Evolutionary conservation across 2,329 filamentous ascomycete genomes (phyloP), one percentile per base, ranked within the genome.

Genomic region (Plectosphaerella plurivora): DNA sequence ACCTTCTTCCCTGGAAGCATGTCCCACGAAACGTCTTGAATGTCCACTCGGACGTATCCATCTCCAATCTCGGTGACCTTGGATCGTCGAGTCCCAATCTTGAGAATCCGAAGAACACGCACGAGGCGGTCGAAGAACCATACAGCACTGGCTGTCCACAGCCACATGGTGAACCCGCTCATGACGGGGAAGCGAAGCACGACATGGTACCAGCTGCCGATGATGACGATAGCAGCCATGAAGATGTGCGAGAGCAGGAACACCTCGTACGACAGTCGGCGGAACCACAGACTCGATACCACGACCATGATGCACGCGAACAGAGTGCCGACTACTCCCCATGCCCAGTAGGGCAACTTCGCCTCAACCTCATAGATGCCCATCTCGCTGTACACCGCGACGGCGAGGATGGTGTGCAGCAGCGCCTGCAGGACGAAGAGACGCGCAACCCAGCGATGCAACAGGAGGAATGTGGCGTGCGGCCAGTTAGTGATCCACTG

Each of bases 101-200:
- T 67, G 8, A 64, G 51, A 1, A 78, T 60, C 0, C 76, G 65
- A 0, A 61, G 33, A 0, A 77, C 51, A 3, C 78, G 66, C 1
- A 70, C 51, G 0, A 75, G 12, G 0, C 77, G 69, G 54, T 81
- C 78, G 49, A 73, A 74, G 7, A 60, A 56, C 65, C 66, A 69
- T 1, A 67, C 54, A 0, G 58, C 62, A 2, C 55, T 51, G 8
- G 58, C 59, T 1, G 57, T 54, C 47, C 64, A 65, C 4, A 64
- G 54, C 75, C 76, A 81, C 9, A 65, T 59, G 54, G 78, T 73
- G 54, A 79, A 71, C 2, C 72, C 71, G 65, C 69, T 75, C 36
- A 67, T 61, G 49, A 68, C 57, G 5, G 54, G 50, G 54, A 67
- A 70, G 1, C 57, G 50, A 8, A 59, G 41, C 1, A 61, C 51